These are phyloP conservation scores for Tilletia indica DNA, from an alignment of 1,284 basidiomycete genomes.

Conservation along the genomic window DNA sequence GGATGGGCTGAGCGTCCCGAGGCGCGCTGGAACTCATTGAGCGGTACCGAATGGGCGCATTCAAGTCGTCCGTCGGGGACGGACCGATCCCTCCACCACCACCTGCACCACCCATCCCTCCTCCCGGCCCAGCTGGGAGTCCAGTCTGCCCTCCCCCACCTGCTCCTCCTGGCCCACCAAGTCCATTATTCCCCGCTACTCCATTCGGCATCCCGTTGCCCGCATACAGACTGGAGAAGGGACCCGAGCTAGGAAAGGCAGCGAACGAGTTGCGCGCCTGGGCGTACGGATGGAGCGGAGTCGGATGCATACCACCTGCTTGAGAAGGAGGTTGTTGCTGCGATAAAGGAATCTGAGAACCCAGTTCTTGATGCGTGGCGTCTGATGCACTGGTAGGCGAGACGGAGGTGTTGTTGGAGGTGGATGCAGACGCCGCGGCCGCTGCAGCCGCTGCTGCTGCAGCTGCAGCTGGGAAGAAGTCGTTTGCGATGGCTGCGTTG, in stretches of 20 bases:
- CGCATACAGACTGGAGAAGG: neutral
- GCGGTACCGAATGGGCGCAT: constrained; percentile 31
- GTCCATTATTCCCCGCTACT: neutral
- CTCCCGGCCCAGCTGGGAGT: constrained; percentile 19
- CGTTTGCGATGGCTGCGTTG: neutral
- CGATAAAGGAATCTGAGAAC: neutral
- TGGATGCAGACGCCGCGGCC: neutral
- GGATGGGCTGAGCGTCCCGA: constrained; percentile 33
- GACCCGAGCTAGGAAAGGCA: constrained; percentile 26
- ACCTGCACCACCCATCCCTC: too few species aligned
- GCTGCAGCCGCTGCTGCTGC: constrained; percentile 2
- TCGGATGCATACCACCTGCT: neutral
- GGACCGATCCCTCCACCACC: too few species aligned
- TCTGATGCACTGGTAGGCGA: neutral
- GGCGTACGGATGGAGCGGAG: constrained; percentile 32
- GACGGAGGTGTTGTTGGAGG: neutral
- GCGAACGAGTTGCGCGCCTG: constrained; percentile 35
- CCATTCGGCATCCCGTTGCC: neutral
- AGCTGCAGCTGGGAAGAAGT: neutral
- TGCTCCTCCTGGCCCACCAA: constrained; percentile 5
- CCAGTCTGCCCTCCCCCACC: too few species aligned
- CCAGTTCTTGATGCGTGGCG: neutral
- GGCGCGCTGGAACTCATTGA: constrained; percentile 39
- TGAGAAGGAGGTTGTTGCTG: neutral
- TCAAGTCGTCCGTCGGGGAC: neutral